Evolutionary conservation across 139 green algal genomes (phyloP), one percentile per base, ranked within the genome.

Genomic region (Chlorella vulgaris): DNA sequence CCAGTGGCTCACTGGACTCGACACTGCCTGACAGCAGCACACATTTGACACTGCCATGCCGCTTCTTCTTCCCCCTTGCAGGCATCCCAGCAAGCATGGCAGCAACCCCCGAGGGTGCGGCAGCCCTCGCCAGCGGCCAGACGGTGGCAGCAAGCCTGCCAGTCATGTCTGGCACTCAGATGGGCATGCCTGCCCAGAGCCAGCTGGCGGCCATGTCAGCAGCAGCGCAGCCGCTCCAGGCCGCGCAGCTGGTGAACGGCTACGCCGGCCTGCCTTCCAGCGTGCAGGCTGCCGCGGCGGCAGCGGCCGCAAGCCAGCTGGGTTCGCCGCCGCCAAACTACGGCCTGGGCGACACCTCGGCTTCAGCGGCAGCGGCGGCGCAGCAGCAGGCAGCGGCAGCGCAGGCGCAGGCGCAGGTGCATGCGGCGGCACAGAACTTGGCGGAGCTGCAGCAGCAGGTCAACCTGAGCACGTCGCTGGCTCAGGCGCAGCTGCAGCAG

Each of bases 41-140:
- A n/a, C n/a, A n/a, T n/a, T n/a, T n/a, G n/a, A n/a, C n/a, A n/a
- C 35, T 51, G 35, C 65, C 65, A 2, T n/a, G 8, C 13, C 22
- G 8, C 39, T 6, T 19, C 18, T 8, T 38, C 22, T n/a, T 61
- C 24, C 7, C n/a, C 3, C 18, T 3, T 63, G 29, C 76, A 42
- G 77, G 77, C 63, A 75, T 82, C 33, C 65, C 77, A 0, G 63
- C 77, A 43, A 82, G 21, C 63, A 75, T 82, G 77, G 63, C 62
- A 0, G 65, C 43, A 21, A 76, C 77, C 1, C 77, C 77, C 0
- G 77, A 82, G 50, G 77, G 61, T 21, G 77, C 77, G 1, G 74
- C 74, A 13, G 74, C 74, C 26, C 53, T 80, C 29, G 74, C 74
- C 38, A 80, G 74, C 74, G 55, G 74, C 55, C 35, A 40, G 26